phyloP scores from a whole-genome alignment of 257 asterid species.

The Solanum arcanum region DNA sequence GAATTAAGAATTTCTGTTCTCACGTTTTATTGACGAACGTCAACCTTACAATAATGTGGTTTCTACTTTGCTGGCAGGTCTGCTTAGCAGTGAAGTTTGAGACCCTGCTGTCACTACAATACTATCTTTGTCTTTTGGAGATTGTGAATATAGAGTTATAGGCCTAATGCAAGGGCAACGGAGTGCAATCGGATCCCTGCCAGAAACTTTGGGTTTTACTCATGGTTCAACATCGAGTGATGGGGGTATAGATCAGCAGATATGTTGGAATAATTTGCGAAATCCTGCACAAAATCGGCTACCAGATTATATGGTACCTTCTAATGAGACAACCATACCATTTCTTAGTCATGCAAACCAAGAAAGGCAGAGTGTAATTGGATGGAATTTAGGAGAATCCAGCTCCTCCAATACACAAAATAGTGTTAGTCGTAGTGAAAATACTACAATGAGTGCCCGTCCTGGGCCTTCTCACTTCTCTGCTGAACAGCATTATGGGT shows the following conservation, averaged over 20 bases:
- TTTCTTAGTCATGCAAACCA: conserved; percentile 29
- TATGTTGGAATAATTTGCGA: conserved; percentile 49
- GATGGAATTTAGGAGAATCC: conserved; percentile 66
- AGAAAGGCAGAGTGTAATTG: conserved; percentile 22
- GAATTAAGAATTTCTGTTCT: background rate
- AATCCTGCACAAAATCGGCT: conserved; percentile 37
- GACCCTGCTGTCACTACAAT: background rate
- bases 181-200: conserved; percentile 53
- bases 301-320: conserved; percentile 35
- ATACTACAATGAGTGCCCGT: conserved; percentile 9
- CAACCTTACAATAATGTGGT: background rate
- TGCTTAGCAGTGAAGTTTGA: conserved; percentile 6
- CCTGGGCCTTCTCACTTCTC: background rate
- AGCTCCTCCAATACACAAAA: conserved; percentile 37
- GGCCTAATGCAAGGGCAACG: conserved; percentile 82
- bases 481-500: background rate
- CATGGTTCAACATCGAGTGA: conserved; percentile 55
- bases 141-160: conserved; percentile 4
- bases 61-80: conserved; percentile 26
- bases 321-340: conserved; percentile 23
- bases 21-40: background rate
- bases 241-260: conserved; percentile 48
- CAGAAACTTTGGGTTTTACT: conserved; percentile 56
- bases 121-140: background rate
- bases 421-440: conserved; percentile 32